phyloP scores from a whole-genome alignment of 2,329 filamentous ascomycete species.

The Thelonectria rubi region DNA sequence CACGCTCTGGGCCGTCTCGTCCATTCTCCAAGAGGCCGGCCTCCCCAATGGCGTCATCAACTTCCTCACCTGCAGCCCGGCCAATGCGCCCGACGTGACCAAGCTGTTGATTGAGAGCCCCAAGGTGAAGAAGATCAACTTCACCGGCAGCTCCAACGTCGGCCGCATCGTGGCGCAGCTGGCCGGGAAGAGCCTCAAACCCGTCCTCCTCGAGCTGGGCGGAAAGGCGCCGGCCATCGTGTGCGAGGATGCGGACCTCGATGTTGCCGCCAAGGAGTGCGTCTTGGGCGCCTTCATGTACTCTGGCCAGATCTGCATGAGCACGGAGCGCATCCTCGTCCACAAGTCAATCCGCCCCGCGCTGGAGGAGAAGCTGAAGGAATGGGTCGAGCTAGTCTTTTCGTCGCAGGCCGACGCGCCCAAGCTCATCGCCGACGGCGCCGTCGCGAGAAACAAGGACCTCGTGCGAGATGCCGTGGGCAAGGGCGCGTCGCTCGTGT shows the following conservation, averaged over 20 bases:
- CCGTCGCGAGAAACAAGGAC: conserved; percentile 60
- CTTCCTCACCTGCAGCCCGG: conserved; percentile 44
- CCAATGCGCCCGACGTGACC: conserved; percentile 48
- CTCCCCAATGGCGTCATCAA: conserved; percentile 54
- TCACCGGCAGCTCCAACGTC: conserved; percentile 40
- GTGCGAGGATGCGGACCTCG: conserved; percentile 55
- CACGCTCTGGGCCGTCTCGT: conserved; percentile 45
- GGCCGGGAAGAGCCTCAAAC: conserved; percentile 54
- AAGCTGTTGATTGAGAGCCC: conserved; percentile 49
- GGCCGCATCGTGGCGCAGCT: conserved; percentile 51
- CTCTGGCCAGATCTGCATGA: conserved; percentile 85
- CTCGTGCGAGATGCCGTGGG: conserved; percentile 61
- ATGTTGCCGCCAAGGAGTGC: conserved; percentile 48
- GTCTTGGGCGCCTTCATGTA: conserved; percentile 56
- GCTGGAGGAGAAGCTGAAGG: conserved; percentile 18
- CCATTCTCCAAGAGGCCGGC: conserved; percentile 52
- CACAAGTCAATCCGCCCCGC: conserved; percentile 57
- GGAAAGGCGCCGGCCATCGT: conserved; percentile 57
- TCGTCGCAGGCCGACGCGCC: conserved; percentile 11
- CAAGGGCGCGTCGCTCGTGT: conserved; percentile 64
- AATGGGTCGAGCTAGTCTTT: conserved; percentile 15
- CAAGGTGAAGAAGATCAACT: conserved; percentile 20
- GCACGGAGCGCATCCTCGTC: conserved; percentile 51
- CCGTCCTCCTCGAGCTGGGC: conserved; percentile 57
- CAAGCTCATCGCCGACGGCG: conserved; percentile 12